Conservation (phyloP, 2,329 filamentous ascomycete species). For the Talaromyces sp. region DNA sequence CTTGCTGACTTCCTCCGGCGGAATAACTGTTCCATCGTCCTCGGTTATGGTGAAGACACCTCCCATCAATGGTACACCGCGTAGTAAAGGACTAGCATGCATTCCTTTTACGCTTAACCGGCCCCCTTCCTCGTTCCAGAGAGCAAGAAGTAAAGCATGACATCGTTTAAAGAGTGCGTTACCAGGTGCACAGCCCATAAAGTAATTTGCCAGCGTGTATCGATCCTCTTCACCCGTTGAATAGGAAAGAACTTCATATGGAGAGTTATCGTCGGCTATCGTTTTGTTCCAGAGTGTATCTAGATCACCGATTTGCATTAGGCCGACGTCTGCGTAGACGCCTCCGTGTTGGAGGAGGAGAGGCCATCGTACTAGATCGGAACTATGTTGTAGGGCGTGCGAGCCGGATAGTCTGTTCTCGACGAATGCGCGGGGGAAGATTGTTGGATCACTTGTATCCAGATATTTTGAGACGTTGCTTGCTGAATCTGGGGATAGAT, state of each 20-base stretch:
- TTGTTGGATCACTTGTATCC: constrained; percentile 33
- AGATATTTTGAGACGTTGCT: constrained; percentile 55
- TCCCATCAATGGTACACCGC: constrained; percentile 45
- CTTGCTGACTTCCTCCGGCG: constrained; percentile 43
- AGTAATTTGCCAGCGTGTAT: background rate
- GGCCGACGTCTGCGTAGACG: constrained; percentile 60
- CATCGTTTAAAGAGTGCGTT: background rate
- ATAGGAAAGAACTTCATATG: background rate
- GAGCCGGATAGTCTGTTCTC: constrained; percentile 54
- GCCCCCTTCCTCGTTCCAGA: background rate
- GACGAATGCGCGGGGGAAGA: constrained; percentile 55
- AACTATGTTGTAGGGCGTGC: constrained; percentile 58
- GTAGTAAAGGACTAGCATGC: constrained; percentile 31
- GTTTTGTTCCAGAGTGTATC: constrained; percentile 57
- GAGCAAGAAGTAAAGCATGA: background rate
- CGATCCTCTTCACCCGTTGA: background rate
- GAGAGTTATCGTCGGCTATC: constrained; percentile 49
- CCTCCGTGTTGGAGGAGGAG: constrained; percentile 61
- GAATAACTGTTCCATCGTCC: constrained; percentile 32
- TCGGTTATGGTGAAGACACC: constrained; percentile 22
- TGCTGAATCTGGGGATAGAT: constrained; percentile 49
- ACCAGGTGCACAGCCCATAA: background rate
- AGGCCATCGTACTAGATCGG: constrained; percentile 62
- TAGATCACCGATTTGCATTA: constrained; percentile 61
- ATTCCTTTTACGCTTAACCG: background rate